Base-by-base conservation (phyloP, 495 filamentous ascomycete genomes). In the Penicillium daleae region DNA sequence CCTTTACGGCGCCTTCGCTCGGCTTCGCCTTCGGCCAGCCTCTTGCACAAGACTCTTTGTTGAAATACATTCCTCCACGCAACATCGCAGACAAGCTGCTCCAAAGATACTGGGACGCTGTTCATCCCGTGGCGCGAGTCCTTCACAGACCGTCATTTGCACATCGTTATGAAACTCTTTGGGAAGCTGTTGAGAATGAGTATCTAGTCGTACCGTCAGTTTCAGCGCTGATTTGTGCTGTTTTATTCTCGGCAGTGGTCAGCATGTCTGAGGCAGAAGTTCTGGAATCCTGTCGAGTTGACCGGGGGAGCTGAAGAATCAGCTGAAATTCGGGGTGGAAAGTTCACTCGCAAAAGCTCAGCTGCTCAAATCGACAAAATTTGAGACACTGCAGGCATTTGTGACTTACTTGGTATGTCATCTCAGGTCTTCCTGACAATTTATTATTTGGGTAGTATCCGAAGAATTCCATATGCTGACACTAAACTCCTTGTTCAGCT, bases 141-240 rank as follows among this genome's bases (percentile, higher is more conserved):
- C 70, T 90, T 0, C 90, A 93, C 64, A 74, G 84, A 29, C 86
- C 87, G 0, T 84, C 86, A 4, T 86, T 92, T 49, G 83, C 89
- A 54, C 71, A 72, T 26, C 75, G 83, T 52, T 93, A 92, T 71
- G 66, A 80, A 15, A 67, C 71, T 7, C 89, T 92, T 57, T 90
- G 87, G 86, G 81, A 84, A 6, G 79, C 86, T 37, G 75, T 90
- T 31, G 51, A 49, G 6, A 62, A 67, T 50, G 62, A 70, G 56
- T 42, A 58, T 68, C 42, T 66, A 66, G 60, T 57, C 60, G 31
- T 37, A 50, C 40, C 57, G 59, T 56, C 56, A 9, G 22, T 63
- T 17, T 48, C 57, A 31, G 48, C 48, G n/a, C 15, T 51, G 6
- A 26, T 51, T 4, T 51, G 48, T n/a, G 19, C 48, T n/a, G 27